Evolutionary conservation across 2,329 filamentous ascomycete genomes (phyloP), one percentile per base, ranked within the genome.

Genomic region (Xenosphaeropsis pyriputrescens): DNA sequence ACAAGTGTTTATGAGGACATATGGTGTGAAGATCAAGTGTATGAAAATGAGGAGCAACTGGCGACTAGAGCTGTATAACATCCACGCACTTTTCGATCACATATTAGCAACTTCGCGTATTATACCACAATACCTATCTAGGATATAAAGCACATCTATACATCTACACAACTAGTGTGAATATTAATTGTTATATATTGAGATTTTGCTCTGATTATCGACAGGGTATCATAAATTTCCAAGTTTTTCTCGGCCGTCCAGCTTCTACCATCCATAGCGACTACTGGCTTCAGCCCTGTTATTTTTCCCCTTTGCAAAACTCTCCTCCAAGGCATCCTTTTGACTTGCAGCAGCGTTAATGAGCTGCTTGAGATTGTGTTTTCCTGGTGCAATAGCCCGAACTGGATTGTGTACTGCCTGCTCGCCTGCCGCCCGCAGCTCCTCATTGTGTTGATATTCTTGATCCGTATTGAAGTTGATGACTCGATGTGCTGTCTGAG

Each of bases 381-480:
- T 95, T 42, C 85, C 84, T 3, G 86, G 82, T 17, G 84, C 78
- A 53, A 94, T 80, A 2, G 79, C 65, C 37, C 85, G 79, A 39
- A 95, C 79, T 6, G 86, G 83, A 50, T 89, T 88, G 60, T 93
- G 82, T 36, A 75, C 71, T 38, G 77, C 56, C 51, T 75, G 64
- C 55, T 86, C 75, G 52, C 82, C 79, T 36, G 73, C 63, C 14
- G 76, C 72, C 9, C 85, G 73, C 16, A 93, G 55, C 47, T 69
- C 68, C 60, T 94, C 83, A 57, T 96, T 96, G 50, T 82, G 75
- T 17, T 70, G 72, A 57, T 96, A 96, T 61, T 95, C 88, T 41
- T 67, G 63, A 54, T 93, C 85, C 46, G 85, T 88, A 60, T 93
- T 85, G 69, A 95, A 94, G 51, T 81, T 86, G 45, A 88, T 70